Evolutionary conservation across 176 grass and related monocot genomes (phyloP), one percentile per base, ranked within the genome.

Genomic region (Miscanthus lutarioriparius): DNA sequence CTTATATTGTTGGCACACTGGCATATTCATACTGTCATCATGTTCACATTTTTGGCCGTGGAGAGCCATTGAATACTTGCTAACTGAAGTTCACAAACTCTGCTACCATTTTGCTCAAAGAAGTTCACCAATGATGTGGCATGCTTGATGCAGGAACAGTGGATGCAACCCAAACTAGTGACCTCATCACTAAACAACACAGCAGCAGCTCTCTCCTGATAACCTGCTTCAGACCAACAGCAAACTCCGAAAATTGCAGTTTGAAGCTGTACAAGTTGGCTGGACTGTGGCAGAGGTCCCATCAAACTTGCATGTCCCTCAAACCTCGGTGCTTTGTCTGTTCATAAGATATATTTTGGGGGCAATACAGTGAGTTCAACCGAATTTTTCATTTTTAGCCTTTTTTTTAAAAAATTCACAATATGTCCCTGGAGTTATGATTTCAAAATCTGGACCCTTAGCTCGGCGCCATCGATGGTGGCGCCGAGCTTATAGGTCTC

Each of bases 321-420:
- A 81, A 65, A 91, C 22, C 81, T 32, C 15, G 4, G 32, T 36
- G 15, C 16, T 79, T 62, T 71, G 83, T 11, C 59, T 61, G 32
- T 67, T 67, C 8, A 67, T 26, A 62, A 71, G 35, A 53, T 80
- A 33, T 79, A 91, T 70, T 91, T 87, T 44, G 72, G 72, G 58
- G 72, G 72, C 74, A 22, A 56, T 56, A 56, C 51, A 22, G 1
- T 12, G 32, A 33, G 32, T 33, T 20, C 6, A 8, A n/a, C n/a
- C n/a, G n/a, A n/a, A n/a, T n/a, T n/a, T n/a, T n/a, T n/a, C n/a
- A n/a, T n/a, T n/a, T n/a, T n/a, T n/a, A n/a, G n/a, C n/a, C n/a
- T n/a, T n/a, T n/a, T n/a, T n/a, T n/a, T n/a, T n/a, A n/a, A n/a
- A n/a, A n/a, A n/a, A n/a, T n/a, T n/a, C n/a, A n/a, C n/a, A n/a